Conservation (phyloP, 352 stramenopile species). For the Globisporangium spinosum region DNA sequence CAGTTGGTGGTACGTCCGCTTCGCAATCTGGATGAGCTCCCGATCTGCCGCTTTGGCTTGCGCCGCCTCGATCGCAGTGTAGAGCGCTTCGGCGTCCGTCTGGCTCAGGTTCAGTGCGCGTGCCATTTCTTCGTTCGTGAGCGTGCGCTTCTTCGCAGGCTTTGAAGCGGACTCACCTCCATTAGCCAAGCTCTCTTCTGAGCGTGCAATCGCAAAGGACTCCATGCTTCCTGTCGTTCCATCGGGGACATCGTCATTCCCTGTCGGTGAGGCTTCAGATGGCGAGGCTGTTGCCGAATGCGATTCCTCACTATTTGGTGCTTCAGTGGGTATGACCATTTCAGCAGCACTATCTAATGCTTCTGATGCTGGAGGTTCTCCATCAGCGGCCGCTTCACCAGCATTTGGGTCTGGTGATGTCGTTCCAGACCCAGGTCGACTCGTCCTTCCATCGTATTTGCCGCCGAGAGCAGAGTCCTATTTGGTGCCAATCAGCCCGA, state of each 20-base stretch:
- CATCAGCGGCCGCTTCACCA: background rate
- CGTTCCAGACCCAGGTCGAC: constrained; percentile 8
- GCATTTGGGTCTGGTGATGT: background rate
- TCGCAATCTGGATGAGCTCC: constrained; percentile 44
- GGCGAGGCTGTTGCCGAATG: background rate
- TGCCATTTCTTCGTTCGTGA: constrained; percentile 42
- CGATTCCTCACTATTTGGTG: background rate
- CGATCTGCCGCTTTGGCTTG: constrained; percentile 58
- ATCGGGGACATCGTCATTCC: background rate
- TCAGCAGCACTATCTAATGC: background rate
- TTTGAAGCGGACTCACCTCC: background rate
- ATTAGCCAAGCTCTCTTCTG: background rate
- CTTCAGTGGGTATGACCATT: background rate
- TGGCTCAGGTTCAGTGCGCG: constrained; percentile 51
- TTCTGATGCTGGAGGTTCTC: background rate
- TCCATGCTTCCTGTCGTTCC: background rate
- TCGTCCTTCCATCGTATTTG: background rate
- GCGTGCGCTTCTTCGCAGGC: constrained; percentile 9
- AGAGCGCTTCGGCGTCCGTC: constrained; percentile 70
- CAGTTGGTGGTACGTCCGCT: constrained; percentile 65
- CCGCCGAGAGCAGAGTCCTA: background rate
- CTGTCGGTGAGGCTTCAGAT: background rate
- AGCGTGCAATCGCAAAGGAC: background rate
- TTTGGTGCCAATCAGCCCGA: constrained; percentile 31
- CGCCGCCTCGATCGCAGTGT: constrained; percentile 66